Conservation (phyloP, 2,329 filamentous ascomycete species). For the Fusarium brachygibbosum region DNA sequence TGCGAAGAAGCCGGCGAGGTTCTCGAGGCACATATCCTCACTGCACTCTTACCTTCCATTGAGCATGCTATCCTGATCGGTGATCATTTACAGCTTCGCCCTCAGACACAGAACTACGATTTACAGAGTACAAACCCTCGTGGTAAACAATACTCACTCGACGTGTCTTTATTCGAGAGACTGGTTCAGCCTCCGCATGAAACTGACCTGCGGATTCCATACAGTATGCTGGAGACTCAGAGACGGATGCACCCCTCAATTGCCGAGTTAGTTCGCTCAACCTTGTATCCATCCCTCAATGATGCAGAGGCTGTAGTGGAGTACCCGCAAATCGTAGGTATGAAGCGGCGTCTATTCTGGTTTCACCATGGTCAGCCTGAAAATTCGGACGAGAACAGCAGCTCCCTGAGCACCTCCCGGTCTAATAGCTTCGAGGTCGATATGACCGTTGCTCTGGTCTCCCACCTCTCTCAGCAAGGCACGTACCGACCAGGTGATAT, state of each 20-base stretch:
- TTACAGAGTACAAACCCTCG: conserved; percentile 9
- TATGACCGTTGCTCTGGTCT: conserved; percentile 3
- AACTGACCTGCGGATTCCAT: neutral
- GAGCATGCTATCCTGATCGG: conserved; percentile 56
- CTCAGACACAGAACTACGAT: conserved; percentile 6
- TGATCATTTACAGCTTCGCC: conserved; percentile 5
- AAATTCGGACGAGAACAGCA: neutral
- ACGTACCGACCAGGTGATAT: conserved; percentile 4
- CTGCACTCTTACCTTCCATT: conserved; percentile 69
- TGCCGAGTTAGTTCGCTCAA: neutral
- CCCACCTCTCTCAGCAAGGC: conserved; percentile 3
- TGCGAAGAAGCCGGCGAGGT: conserved; percentile 79
- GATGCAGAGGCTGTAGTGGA: neutral
- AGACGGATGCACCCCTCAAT: conserved; percentile 7
- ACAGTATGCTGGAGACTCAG: conserved; percentile 1
- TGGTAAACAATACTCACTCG: conserved; percentile 1
- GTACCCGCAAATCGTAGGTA: neutral
- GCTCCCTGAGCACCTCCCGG: neutral
- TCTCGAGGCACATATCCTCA: conserved; percentile 72
- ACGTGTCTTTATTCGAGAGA: conserved; percentile 5
- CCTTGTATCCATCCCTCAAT: neutral
- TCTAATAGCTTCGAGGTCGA: conserved; percentile 1
- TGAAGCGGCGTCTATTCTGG: conserved; percentile 3
- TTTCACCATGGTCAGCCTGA: neutral
- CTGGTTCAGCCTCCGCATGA: conserved; percentile 1